These are phyloP conservation scores for Globisporangium uncinulatum DNA, from an alignment of 352 stramenopile species.

Conservation along the genomic window DNA sequence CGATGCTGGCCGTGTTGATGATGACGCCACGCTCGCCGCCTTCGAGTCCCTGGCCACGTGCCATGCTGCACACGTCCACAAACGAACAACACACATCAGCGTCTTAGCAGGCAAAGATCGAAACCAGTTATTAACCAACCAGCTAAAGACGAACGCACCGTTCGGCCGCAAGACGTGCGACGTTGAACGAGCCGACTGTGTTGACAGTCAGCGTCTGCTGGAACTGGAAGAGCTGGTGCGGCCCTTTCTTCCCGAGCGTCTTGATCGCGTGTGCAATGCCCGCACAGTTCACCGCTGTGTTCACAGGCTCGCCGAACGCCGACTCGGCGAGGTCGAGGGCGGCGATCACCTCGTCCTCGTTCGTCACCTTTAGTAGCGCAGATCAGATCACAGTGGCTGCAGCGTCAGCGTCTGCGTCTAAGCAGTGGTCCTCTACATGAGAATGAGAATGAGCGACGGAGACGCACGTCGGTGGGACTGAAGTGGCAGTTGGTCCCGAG, in stretches of 20 bases:
- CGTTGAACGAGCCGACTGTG: slow-evolving; percentile 97
- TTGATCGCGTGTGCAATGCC: slow-evolving; percentile 92
- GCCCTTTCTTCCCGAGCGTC: slow-evolving; percentile 90
- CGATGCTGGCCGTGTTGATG: slow-evolving; percentile 98
- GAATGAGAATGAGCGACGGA: background rate
- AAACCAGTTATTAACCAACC: no score
- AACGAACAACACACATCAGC: background rate
- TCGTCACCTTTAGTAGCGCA: slow-evolving; percentile 71
- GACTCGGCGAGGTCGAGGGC: slow-evolving; percentile 91
- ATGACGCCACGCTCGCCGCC: slow-evolving; percentile 94
- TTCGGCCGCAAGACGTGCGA: slow-evolving; percentile 92
- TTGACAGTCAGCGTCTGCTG: slow-evolving; percentile 96
- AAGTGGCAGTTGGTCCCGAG: slow-evolving; percentile 80
- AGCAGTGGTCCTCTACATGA: no score
- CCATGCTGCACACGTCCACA: slow-evolving; percentile 56
- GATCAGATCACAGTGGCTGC: background rate
- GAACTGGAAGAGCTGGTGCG: slow-evolving; percentile 92
- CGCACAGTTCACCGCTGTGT: slow-evolving; percentile 94
- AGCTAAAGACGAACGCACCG: slow-evolving; percentile 39
- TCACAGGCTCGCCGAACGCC: slow-evolving; percentile 90
- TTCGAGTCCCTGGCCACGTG: slow-evolving; percentile 53
- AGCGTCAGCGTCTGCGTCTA: background rate
- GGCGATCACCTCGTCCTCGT: slow-evolving; percentile 81
- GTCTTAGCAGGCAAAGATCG: no score
- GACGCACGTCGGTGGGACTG: slow-evolving; percentile 64